A percentile compares a stretch with the other conserved stretches of the same genome.
Conservation (phyloP, 1,284 basidiomycete species). For the Neolentinus lepideus region DNA sequence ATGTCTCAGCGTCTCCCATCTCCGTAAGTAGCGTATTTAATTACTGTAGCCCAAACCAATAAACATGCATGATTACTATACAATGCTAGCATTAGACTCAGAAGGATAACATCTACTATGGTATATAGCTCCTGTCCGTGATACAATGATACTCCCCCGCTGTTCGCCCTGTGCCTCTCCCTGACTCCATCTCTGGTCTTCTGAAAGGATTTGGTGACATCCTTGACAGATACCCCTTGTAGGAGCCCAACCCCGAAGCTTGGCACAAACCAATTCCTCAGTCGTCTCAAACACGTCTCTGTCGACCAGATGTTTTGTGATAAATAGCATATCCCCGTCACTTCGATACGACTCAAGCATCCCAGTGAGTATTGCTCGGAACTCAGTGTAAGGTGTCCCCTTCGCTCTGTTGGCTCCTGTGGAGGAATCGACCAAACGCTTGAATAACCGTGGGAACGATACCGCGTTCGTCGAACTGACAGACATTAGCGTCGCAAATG, state of each 20-base stretch:
- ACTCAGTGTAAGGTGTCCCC: constrained; percentile 83
- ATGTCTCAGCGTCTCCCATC: too few relatives aligned
- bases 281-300: constrained; percentile 78
- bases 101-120: constrained; percentile 43
- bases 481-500: constrained; percentile 81
- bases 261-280: constrained; percentile 32
- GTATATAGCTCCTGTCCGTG: constrained; percentile 53
- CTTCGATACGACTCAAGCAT: constrained; percentile 94
- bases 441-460: constrained; percentile 90
- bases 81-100: constrained; percentile 21
- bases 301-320: constrained; percentile 80
- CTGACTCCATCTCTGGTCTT: constrained; percentile 7
- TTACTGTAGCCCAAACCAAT: background rate
- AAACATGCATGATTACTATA: constrained; percentile 17
- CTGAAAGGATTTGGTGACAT: constrained; percentile 36
- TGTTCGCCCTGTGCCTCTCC: constrained; percentile 6
- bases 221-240: constrained; percentile 29
- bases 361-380: constrained; percentile 82
- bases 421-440: constrained; percentile 77
- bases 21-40: background rate
- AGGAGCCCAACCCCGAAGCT: constrained; percentile 18
- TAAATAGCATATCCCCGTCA: constrained; percentile 86
- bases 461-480: constrained; percentile 76
- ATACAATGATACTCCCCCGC: constrained; percentile 37
- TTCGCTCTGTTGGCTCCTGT: constrained; percentile 34